Percentiles rank a stretch among this genome's conserved stretches.
These are phyloP conservation scores for Hymenoscyphus albidus DNA, from an alignment of 2,329 filamentous ascomycete species.

Conservation along the genomic window DNA sequence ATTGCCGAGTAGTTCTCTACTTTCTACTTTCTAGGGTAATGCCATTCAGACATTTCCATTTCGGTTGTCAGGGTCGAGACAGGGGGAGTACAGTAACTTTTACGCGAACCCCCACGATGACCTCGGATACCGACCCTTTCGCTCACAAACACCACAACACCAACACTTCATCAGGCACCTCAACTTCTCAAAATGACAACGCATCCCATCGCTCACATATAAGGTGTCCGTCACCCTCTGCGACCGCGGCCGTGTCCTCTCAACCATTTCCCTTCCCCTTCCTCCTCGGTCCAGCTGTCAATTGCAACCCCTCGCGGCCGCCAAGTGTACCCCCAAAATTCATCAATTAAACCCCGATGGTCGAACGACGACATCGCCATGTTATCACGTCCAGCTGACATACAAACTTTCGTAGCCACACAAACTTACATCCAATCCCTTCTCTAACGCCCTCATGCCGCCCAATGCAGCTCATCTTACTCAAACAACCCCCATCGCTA, in stretches of 20 bases:
- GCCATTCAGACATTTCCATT: too few species aligned
- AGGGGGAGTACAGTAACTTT: too few species aligned
- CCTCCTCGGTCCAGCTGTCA: neutral
- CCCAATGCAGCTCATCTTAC: slow-evolving; percentile 1
- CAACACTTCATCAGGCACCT: neutral
- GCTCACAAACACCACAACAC: too few species aligned
- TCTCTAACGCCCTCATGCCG: neutral
- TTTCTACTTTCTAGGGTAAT: too few species aligned
- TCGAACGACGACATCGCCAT: neutral
- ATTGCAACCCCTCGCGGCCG: neutral
- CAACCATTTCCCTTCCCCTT: neutral
- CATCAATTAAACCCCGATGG: neutral
- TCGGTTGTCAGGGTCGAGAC: too few species aligned
- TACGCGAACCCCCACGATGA: too few species aligned
- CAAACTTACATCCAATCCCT: neutral
- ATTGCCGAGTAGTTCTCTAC: too few species aligned
- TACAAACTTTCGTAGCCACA: neutral
- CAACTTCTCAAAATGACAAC: neutral
- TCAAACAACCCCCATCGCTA: neutral
- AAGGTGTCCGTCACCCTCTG: neutral
- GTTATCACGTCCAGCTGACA: neutral
- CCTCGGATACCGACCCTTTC: too few species aligned
- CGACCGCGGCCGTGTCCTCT: slow-evolving; percentile 5
- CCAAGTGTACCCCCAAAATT: neutral
- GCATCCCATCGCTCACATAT: neutral